Evolutionary conservation across 805 yeast genomes (phyloP), one percentile per base, ranked within the genome.

Genomic region (Cyberlindnera misumaiensis): DNA sequence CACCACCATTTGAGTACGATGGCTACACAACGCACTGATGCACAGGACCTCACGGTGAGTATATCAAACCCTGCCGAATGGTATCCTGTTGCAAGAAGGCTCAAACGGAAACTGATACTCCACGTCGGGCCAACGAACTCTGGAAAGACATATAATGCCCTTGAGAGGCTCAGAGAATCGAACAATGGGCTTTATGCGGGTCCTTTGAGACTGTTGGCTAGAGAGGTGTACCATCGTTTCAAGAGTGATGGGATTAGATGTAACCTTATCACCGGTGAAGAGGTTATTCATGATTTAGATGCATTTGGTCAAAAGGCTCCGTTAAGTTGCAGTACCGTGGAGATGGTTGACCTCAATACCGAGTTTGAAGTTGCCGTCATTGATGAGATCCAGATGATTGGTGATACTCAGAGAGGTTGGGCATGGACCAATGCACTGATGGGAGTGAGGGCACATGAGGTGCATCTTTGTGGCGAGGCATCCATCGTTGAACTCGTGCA

Each of bases 71-170:
- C 93, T 0, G 73, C 73, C 9, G 78, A 78, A 46, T 83, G 95
- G 88, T 93, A 70, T 52, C 96, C 97, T 0, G 77, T 70, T 32
- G 94, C 98, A 1, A 68, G 97, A 29, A 74, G 77, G 45, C 67
- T 87, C 65, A 79, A 77, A 46, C 67, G 99, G 29, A 80, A 82
- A 36, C 70, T 93, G 35, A 72, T 83, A n/a, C 74, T 93, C 78
- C 99, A 93, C 57, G 85, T 93, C 10, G 99, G 99, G 0, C 98
- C 99, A 1, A 93, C 99, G 0, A 93, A 93, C 58, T 80, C 93
- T 48, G 99, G 99, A 11, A 93, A 93, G 53, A 93, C 97, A 0
- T 84, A 85, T 55, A 72, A 75, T 34, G 95, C 97, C 0, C 63
- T 93, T 33, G 69, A 82, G 50, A 70, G 77, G 39, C 67, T 93